Evolutionary conservation across 2,329 filamentous ascomycete species (phyloP).

Genomic region (Xylaria sp.): DNA sequence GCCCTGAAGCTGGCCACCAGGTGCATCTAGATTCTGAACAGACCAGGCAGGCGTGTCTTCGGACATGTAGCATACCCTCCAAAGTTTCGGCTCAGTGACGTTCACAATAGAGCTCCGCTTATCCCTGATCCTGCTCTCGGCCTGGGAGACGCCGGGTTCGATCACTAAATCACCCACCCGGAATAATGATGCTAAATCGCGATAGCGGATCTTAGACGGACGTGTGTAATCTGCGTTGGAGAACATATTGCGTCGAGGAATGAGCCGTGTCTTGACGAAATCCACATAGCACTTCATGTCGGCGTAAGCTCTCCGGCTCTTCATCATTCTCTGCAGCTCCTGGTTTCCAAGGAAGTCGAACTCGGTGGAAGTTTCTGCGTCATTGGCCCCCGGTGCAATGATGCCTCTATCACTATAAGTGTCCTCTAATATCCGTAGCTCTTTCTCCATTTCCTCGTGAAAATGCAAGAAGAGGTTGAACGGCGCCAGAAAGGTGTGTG

Average conservation of each 20-base stretch:
- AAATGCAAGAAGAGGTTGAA: constrained; percentile 38
- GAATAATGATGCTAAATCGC: constrained; percentile 37
- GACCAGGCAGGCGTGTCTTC: constrained; percentile 37
- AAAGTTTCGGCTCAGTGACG: constrained; percentile 35
- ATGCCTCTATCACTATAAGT: constrained; percentile 15
- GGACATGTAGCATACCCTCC: constrained; percentile 38
- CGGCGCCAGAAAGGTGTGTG: constrained; percentile 37
- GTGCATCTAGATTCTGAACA: constrained; percentile 32
- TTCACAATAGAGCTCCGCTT: constrained; percentile 32
- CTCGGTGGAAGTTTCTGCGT: constrained; percentile 1
- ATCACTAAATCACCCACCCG: constrained; percentile 36
- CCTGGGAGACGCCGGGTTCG: constrained; percentile 29
- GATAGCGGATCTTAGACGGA: constrained; percentile 33
- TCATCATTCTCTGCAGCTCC: constrained; percentile 37
- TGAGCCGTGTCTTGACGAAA: constrained; percentile 35
- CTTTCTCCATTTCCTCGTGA: constrained; percentile 37
- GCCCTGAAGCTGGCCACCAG: constrained; percentile 32
- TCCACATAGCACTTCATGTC: constrained; percentile 39
- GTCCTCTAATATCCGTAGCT: constrained; percentile 26
- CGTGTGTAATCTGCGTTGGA: constrained; percentile 21
- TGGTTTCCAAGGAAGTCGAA: constrained; percentile 34
- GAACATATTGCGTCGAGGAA: constrained; percentile 37
- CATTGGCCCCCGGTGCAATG: neutral
- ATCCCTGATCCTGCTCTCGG: constrained; percentile 30
- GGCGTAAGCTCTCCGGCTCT: constrained; percentile 36